Conservation (phyloP, 2,329 filamentous ascomycete genomes). For the Talaromyces sp. region DNA sequence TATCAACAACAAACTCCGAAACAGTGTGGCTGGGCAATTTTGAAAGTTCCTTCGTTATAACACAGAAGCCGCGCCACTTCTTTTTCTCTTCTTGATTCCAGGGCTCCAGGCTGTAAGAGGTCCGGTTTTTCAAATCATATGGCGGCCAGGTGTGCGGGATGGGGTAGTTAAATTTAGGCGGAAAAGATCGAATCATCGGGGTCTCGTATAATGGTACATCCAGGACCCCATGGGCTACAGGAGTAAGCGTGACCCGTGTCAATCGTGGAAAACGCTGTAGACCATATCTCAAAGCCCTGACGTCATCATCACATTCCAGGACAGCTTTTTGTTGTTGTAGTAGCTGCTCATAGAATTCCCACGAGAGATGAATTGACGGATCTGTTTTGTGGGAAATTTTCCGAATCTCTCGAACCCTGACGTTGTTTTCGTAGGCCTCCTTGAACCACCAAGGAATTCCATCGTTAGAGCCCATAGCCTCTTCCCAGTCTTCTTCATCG, state of each 20-base stretch:
- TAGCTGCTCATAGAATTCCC: slow-evolving; percentile 32
- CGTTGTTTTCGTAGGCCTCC: background rate
- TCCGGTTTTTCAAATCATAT: background rate
- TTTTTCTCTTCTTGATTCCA: slow-evolving; percentile 21
- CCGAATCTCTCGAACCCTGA: background rate
- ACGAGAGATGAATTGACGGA: slow-evolving; percentile 17
- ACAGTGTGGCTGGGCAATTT: slow-evolving; percentile 25
- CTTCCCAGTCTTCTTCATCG: too few species aligned
- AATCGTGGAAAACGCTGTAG: slow-evolving; percentile 36
- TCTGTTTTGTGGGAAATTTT: background rate
- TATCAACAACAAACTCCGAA: slow-evolving; percentile 36
- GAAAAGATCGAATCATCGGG: slow-evolving; percentile 43
- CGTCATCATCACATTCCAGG: slow-evolving; percentile 28
- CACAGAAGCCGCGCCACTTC: slow-evolving; percentile 33
- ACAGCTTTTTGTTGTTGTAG: slow-evolving; percentile 33
- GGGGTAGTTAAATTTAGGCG: slow-evolving; percentile 40
- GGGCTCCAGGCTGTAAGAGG: background rate
- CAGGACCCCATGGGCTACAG: slow-evolving; percentile 37
- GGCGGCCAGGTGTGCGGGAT: slow-evolving; percentile 33
- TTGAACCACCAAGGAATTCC: too few species aligned
- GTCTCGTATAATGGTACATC: slow-evolving; percentile 41
- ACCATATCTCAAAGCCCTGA: slow-evolving; percentile 32
- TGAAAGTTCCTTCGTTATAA: slow-evolving; percentile 28
- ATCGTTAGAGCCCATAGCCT: too few species aligned
- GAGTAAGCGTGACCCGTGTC: slow-evolving; percentile 38